Evolutionary conservation across 179 eudicot genomes (phyloP), one percentile per base, ranked within the genome.

Genomic region (Drosera spatulata): DNA sequence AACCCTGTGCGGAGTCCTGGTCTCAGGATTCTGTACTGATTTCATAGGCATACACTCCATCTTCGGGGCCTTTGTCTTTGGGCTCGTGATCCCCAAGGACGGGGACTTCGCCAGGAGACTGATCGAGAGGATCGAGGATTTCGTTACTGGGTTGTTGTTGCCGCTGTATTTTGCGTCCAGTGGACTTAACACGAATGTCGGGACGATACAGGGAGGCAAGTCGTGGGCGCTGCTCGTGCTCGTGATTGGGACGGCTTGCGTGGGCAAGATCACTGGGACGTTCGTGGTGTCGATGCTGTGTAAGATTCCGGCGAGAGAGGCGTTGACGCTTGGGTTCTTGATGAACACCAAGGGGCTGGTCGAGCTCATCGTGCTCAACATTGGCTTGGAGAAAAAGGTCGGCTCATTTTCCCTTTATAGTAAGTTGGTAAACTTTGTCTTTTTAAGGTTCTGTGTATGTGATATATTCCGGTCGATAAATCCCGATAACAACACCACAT

Each of bases 321-420:
- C 75, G 41, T 4, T 71, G 3, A 66, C 75, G 47, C 50, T 71
- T 4, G 75, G 75, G 15, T 37, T 71, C 12, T 58, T 71, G 63
- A 71, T 71, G 75, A 71, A 71, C 39, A 71, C 75, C 6, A 71
- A 71, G 47, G 75, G 75, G 7, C 38, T 71, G 47, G 74, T 71
- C 45, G 74, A 71, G 62, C 69, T 71, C 38, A 71, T 71, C 22
- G 74, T 66, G 22, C 71, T 71, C 56, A 71, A 71, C 67, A 71
- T 71, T 50, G 75, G 75, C 10, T 61, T 50, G 38, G 75, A 71
- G 55, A 62, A 63, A 41, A 66, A 66, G 75, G 75, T 71, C 41
- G 43, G 13, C 5, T 15, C 8, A 5, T 10, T 12, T 51, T 39
- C 7, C 11, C 40, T 14, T 39, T 37, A 7, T 53, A 3, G n/a